Conservation (phyloP, 441 rosid genomes). For the Geranium incanum region DNA sequence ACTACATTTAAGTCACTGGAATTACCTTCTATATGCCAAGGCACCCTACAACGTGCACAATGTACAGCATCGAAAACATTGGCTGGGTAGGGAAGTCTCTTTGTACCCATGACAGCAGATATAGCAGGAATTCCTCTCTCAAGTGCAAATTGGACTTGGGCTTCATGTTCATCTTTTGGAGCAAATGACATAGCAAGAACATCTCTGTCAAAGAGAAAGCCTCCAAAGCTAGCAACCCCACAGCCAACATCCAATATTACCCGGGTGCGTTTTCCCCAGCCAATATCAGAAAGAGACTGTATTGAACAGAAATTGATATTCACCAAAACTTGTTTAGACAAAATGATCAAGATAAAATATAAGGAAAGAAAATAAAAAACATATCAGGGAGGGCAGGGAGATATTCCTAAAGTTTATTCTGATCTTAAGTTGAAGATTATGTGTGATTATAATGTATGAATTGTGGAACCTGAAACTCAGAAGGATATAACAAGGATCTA, state of each 20-base stretch:
- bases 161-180: constrained; percentile 93
- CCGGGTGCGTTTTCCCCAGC: constrained; percentile 82
- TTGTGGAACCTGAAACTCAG: no score
- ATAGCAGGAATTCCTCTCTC: constrained; percentile 78
- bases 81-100: constrained; percentile 85
- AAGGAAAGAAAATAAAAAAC: background rate
- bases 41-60: constrained; percentile 97
- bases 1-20: background rate
- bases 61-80: constrained; percentile 78
- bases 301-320: constrained; percentile 9
- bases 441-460: no score
- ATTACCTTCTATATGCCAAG: constrained; percentile 97
- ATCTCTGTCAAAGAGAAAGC: constrained; percentile 76
- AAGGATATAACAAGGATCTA: no score
- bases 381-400: background rate
- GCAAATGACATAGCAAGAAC: constrained; percentile 90
- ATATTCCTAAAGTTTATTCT: background rate
- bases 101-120: constrained; percentile 94
- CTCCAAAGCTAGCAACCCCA: constrained; percentile 98
- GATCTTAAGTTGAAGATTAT: no score
- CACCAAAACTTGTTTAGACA: background rate
- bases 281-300: constrained; percentile 75
- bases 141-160: constrained; percentile 89
- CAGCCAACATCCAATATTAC: constrained; percentile 94
- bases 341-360: background rate